Evolutionary conservation across 805 yeast genomes (phyloP), one percentile per base, ranked within the genome.

Genomic region (Ogataea paraovalis): DNA sequence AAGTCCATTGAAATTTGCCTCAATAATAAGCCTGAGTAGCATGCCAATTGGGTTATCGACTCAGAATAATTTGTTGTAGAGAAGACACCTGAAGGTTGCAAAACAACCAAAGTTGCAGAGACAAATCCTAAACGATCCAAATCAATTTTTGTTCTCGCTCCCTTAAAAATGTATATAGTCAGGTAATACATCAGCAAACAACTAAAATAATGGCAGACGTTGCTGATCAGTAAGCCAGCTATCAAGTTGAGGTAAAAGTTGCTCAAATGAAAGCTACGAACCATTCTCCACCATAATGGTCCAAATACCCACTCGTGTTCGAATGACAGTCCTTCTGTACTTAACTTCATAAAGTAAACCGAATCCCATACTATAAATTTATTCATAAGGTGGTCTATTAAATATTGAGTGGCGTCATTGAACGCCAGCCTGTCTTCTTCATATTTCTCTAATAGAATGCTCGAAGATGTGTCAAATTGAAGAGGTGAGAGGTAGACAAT

Each of bases 291-390:
- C 96, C 96, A 92, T 2, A 80, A 59, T 10, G 86, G 86, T 23
- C 95, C 82, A 62, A 88, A 92, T 4, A 95, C 97, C 74, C 80
- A 86, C 66, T 90, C 96, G 63, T 92, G 96, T 65, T 92, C 98
- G 65, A 73, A 91, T n/a, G 68, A 62, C 2, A 73, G 67, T 0
- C 75, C 80, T 14, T 75, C 64, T 9, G 65, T 60, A 30, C 86
- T 79, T 46, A 83, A 62, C 40, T 82, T 79, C 14, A 77, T 63
- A 59, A 86, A 90, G 64, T 83, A 90, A 0, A 90, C 94, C 1
- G 83, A 74, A 63, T 92, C 99, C 98, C 98, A 92, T 3, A 82
- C 74, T 22, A 87, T 68, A 4, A 88, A 70, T 46, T 77, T 80
- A 44, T 76, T 71, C 44, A 80, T 59, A 1, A 80, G 41, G n/a